These are phyloP conservation scores for Pachyrhizus erosus DNA, from an alignment of 306 rosid species.

Conservation along the genomic window DNA sequence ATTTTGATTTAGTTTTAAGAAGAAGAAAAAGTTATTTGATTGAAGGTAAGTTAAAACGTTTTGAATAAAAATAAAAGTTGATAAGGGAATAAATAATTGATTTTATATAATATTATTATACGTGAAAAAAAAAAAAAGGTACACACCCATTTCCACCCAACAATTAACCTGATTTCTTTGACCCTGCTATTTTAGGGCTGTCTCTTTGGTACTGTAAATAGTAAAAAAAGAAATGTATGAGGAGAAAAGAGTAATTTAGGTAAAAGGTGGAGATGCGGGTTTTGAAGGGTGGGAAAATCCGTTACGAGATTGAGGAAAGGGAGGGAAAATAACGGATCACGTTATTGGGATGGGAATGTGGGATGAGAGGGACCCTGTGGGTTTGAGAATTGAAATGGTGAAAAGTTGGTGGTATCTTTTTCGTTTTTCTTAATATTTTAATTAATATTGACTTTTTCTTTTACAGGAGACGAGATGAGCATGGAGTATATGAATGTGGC, in stretches of 20 bases:
- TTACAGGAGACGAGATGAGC: slow-evolving; percentile 44
- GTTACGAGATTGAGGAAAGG: slow-evolving; percentile 45
- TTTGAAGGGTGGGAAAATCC: slow-evolving; percentile 53
- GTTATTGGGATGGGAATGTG: slow-evolving; percentile 55
- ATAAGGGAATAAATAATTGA: too few species aligned
- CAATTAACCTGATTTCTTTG: background rate
- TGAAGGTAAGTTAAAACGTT: too few species aligned
- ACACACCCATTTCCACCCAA: background rate
- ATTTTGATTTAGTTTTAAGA: background rate
- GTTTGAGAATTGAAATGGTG: slow-evolving; percentile 34
- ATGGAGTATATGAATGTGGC: slow-evolving; percentile 46
- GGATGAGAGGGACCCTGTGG: slow-evolving; percentile 28
- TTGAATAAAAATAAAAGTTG: too few species aligned
- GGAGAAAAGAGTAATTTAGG: slow-evolving; percentile 43
- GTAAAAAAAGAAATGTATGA: background rate
- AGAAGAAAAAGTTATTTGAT: too few species aligned
- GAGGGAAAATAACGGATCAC: slow-evolving; percentile 75
- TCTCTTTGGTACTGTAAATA: background rate
- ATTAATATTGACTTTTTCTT: slow-evolving; percentile 52
- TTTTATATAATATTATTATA: background rate
- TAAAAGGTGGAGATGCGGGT: background rate
- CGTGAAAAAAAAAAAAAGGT: too few species aligned
- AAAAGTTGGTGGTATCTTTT: slow-evolving; percentile 35
- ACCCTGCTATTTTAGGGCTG: background rate
- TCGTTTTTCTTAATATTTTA: slow-evolving; percentile 15